These are phyloP conservation scores for Mortierella hygrophila DNA, from an alignment of 192 early-diverging fungal species.

Conservation along the genomic window DNA sequence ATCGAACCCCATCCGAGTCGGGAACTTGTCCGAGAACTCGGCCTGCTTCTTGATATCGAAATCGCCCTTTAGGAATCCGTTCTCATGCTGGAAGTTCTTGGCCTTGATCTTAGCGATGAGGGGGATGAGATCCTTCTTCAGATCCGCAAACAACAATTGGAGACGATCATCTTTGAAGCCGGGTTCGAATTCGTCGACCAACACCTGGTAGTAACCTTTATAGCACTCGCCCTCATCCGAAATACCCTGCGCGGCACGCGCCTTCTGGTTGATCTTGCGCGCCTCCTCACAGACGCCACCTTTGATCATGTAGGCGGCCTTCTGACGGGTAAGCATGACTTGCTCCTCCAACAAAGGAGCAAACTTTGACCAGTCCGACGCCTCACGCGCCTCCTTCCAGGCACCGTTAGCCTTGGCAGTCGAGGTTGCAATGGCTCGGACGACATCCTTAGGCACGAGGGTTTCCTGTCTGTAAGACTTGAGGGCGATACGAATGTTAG, in stretches of 20 bases:
- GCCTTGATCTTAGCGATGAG: slow-evolving; percentile 57
- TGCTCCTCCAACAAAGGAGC: slow-evolving; percentile 49
- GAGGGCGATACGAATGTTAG: slow-evolving; percentile 39
- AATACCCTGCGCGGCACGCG: slow-evolving; percentile 30
- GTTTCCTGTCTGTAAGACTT: slow-evolving; percentile 31
- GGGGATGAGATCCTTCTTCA: slow-evolving; percentile 54
- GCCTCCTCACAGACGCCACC: slow-evolving; percentile 49
- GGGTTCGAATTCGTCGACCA: slow-evolving; percentile 48
- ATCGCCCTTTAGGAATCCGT: slow-evolving; percentile 26
- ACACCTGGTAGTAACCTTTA: slow-evolving; percentile 53
- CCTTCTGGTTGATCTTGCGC: slow-evolving; percentile 52
- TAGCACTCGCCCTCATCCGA: slow-evolving; percentile 35
- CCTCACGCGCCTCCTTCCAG: slow-evolving; percentile 55
- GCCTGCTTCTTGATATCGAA: slow-evolving; percentile 55
- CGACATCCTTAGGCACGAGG: slow-evolving; percentile 29
- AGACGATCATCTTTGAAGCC: slow-evolving; percentile 56
- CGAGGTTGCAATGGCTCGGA: slow-evolving; percentile 20
- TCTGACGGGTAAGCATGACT: slow-evolving; percentile 33
- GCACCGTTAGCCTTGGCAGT: slow-evolving; percentile 23
- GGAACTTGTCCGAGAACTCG: slow-evolving; percentile 40
- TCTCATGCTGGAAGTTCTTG: slow-evolving; percentile 53
- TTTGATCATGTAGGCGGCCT: slow-evolving; percentile 33
- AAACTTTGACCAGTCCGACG: slow-evolving; percentile 50
- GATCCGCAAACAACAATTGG: slow-evolving; percentile 36
- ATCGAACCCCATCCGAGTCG: not conserved